Evolutionary conservation across 1,284 basidiomycete species (phyloP), one percentile per base, ranked within the genome.

Genomic region (Austroboletus niveus): DNA sequence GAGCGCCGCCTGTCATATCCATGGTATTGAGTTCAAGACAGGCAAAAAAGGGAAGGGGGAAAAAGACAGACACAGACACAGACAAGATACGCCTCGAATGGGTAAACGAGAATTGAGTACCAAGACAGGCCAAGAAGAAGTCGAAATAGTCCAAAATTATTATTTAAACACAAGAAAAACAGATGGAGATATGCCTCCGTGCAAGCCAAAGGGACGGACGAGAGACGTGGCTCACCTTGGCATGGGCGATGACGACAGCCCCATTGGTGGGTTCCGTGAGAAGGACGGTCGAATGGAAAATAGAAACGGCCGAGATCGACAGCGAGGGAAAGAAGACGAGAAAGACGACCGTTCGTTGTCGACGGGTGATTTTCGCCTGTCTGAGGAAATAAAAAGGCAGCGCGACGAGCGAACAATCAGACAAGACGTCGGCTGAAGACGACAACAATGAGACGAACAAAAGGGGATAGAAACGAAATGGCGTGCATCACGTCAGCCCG

Each of bases 301-400:
- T 51, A 1, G 57, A 47, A 27, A 69, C 30, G 1, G 10, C 46
- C 3, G 57, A 52, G 36, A 64, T 60, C 51, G 55, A 31, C 34
- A 53, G 1, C 12, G 61, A 58, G 3, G 65, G 61, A 11, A 49
- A 48, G 17, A 68, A 68, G 1, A 49, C 45, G 0, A 57, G 51
- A 48, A 43, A 46, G 8, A 65, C 20, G 48, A 60, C 40, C 36
- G 62, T 66, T 10, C 55, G 60, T 20, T 24, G 22, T 24, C 2
- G 22, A 24, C 22, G 22, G 4, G 22, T 24, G 22, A 24, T 24
- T 24, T 4, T 24, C 22, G 2, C 22, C 5, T 5, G 22, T 5
- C 5, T 24, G 22, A 24, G 22, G 5, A 24, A 24, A 24, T 24
- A 24, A 24, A 24, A 24, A 24, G 22, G 22, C 22, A 24, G 5